These are phyloP conservation scores for Torulaspora pretoriensis DNA, from an alignment of 1,139 yeast species.

Conservation along the genomic window DNA sequence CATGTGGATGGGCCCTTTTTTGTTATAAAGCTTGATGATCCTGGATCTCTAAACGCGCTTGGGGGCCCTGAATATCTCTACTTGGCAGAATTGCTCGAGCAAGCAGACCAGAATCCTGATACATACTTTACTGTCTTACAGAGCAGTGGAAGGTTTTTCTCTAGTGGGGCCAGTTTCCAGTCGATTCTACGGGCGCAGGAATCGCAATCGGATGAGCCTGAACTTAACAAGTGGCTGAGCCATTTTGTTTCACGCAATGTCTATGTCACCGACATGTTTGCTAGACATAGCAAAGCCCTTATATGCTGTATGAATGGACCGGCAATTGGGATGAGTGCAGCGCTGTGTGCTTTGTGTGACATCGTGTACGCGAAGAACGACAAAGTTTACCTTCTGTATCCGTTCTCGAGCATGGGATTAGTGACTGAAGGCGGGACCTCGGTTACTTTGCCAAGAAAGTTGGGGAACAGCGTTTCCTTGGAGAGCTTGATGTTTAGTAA, in stretches of 20 bases:
- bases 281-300: slow-evolving; percentile 67
- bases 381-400: slow-evolving; percentile 60
- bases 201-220: slow-evolving; percentile 26
- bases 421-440: slow-evolving; percentile 82
- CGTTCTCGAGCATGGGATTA: slow-evolving; percentile 79
- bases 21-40: slow-evolving; percentile 64
- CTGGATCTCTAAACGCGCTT: slow-evolving; percentile 63
- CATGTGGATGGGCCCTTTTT: slow-evolving; percentile 27
- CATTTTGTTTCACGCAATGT: slow-evolving; percentile 67
- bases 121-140: slow-evolving; percentile 66
- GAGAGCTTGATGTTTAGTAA: slow-evolving; percentile 70
- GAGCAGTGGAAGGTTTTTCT: slow-evolving; percentile 71
- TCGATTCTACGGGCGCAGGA: slow-evolving; percentile 35
- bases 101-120: slow-evolving; percentile 63
- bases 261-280: slow-evolving; percentile 62
- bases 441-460: slow-evolving; percentile 59
- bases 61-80: slow-evolving; percentile 61
- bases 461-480: slow-evolving; percentile 70
- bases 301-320: slow-evolving; percentile 84
- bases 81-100: slow-evolving; percentile 56
- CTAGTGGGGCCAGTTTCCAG: slow-evolving; percentile 78
- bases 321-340: slow-evolving; percentile 74
- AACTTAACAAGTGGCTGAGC: slow-evolving; percentile 52
- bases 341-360: slow-evolving; percentile 71
- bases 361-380: slow-evolving; percentile 66